A percentile compares a stretch with the other conserved stretches of the same genome.
Conservation (phyloP, 441 rosid genomes). For the Gossypium davidsonii region DNA sequence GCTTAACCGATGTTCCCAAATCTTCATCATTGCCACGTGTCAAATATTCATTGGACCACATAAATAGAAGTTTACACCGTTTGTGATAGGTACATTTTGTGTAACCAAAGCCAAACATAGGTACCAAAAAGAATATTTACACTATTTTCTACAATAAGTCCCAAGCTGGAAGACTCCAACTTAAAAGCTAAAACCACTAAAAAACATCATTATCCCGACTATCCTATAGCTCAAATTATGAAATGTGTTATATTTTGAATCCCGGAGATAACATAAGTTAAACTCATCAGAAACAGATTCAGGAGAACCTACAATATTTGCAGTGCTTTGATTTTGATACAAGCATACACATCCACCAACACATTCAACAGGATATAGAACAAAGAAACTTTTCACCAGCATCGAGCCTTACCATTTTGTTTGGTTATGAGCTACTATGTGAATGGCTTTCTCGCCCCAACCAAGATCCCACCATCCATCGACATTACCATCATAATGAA, state of each 20-base stretch:
- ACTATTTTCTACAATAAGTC: too few relatives aligned
- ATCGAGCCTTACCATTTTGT: constrained; percentile 66
- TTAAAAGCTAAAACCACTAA: background rate
- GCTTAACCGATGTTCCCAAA: background rate
- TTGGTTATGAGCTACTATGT: constrained; percentile 85
- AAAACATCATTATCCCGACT: background rate
- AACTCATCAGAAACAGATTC: background rate
- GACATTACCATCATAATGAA: constrained; percentile 85
- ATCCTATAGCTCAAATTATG: too few relatives aligned
- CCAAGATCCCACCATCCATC: constrained; percentile 82
- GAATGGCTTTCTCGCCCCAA: constrained; percentile 76
- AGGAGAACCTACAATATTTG: too few relatives aligned
- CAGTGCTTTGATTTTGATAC: background rate
- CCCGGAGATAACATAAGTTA: background rate
- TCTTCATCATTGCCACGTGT: too few relatives aligned
- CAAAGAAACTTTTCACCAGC: background rate
- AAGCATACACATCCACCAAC: background rate
- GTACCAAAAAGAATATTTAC: too few relatives aligned
- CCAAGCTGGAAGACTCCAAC: too few relatives aligned
- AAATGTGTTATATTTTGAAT: background rate
- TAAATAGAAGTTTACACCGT: too few relatives aligned
- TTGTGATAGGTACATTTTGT: too few relatives aligned
- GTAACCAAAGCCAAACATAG: too few relatives aligned
- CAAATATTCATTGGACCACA: too few relatives aligned
- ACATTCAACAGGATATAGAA: background rate